These are phyloP conservation scores for Aspergillus floridensis DNA, from an alignment of 2,329 filamentous ascomycete species.

Conservation along the genomic window DNA sequence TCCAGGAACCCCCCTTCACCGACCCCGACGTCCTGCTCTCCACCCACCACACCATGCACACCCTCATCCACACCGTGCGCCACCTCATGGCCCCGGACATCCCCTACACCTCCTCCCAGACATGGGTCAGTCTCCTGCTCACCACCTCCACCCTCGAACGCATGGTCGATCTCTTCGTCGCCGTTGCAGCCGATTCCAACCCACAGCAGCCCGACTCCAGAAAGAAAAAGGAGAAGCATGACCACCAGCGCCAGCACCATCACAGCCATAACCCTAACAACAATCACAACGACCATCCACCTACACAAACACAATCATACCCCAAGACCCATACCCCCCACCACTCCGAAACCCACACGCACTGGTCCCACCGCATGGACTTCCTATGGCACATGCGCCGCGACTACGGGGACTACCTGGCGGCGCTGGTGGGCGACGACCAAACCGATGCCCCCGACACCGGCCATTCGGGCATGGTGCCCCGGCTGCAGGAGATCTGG, in stretches of 20 bases:
- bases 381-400: constrained; percentile 27
- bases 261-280: background rate
- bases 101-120: constrained; percentile 19
- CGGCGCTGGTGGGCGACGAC: background rate
- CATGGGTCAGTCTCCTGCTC: constrained; percentile 28
- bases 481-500: constrained; percentile 20
- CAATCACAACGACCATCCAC: background rate
- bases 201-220: background rate
- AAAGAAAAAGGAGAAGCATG: background rate
- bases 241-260: background rate
- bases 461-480: background rate
- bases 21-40: constrained; percentile 21
- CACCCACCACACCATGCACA: constrained; percentile 27
- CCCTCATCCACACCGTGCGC: constrained; percentile 24
- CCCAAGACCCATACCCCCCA: background rate
- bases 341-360: background rate
- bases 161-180: constrained; percentile 23
- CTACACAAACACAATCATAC: background rate
- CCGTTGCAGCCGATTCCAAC: constrained; percentile 19
- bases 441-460: background rate
- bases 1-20: constrained; percentile 25
- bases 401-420: constrained; percentile 21
- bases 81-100: constrained; percentile 28
- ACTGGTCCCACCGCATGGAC: constrained; percentile 17
- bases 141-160: constrained; percentile 27